These are phyloP conservation scores for Suillus lakei DNA, from an alignment of 768 basidiomycete species.

Conservation along the genomic window DNA sequence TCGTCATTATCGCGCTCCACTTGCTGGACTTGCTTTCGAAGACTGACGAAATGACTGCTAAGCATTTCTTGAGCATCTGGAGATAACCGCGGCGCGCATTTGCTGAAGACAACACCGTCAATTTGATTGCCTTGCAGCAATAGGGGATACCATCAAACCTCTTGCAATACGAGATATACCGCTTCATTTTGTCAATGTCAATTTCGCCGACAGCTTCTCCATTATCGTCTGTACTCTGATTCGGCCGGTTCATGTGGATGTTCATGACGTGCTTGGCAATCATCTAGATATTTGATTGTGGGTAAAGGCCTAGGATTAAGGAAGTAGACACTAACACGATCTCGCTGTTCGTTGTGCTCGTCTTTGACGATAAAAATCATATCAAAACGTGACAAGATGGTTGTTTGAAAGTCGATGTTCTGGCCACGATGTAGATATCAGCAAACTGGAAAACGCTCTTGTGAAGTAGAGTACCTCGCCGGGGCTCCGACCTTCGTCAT, in stretches of 20 bases:
- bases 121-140: neutral
- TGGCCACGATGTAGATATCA: slow-evolving; percentile 1
- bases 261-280: slow-evolving; percentile 99
- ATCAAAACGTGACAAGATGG: slow-evolving; percentile 97
- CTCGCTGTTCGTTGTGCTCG: slow-evolving; percentile 93
- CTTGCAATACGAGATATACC: slow-evolving; percentile 96
- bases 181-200: slow-evolving; percentile 97
- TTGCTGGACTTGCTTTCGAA: slow-evolving; percentile 93
- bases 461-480: slow-evolving; percentile 66
- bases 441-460: neutral
- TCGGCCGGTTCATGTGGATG: slow-evolving; percentile 95
- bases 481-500: slow-evolving; percentile 95
- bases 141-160: slow-evolving; percentile 52
- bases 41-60: slow-evolving; percentile 90
- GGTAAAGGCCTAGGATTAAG: neutral
- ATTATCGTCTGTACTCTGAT: slow-evolving; percentile 60
- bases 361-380: slow-evolving; percentile 99
- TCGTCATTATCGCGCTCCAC: slow-evolving; percentile 98
- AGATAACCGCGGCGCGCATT: slow-evolving; percentile 95
- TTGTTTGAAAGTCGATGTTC: slow-evolving; percentile 99
- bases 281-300: slow-evolving; percentile 51
- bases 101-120: slow-evolving; percentile 50
- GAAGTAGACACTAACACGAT: slow-evolving; percentile 61
- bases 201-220: slow-evolving; percentile 84
- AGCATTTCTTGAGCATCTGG: slow-evolving; percentile 95